Percentiles rank a stretch among this genome's conserved stretches.
These are phyloP conservation scores for Ustilago sp. DNA, from an alignment of 1,284 basidiomycete species.

Conservation along the genomic window DNA sequence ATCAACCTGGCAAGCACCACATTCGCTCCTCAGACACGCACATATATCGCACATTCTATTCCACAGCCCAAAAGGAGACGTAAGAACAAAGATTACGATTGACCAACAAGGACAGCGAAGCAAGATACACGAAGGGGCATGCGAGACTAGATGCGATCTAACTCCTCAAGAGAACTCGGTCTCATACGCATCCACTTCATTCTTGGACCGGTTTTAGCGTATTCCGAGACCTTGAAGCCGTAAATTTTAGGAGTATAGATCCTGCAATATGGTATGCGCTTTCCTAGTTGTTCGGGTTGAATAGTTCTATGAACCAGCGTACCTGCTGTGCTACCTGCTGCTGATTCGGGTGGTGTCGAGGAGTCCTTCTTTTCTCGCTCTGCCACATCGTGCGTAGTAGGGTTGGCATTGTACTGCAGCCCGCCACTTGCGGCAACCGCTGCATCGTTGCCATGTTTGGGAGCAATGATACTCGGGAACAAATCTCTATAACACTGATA, in stretches of 20 bases:
- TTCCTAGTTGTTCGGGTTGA: slow-evolving; percentile 55
- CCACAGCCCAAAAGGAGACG: too few relatives aligned
- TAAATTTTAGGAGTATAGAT: slow-evolving; percentile 95
- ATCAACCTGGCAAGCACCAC: too few relatives aligned
- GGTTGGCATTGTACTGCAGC: neutral
- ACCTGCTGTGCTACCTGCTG: neutral
- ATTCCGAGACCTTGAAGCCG: slow-evolving; percentile 75
- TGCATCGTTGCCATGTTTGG: slow-evolving; percentile 15
- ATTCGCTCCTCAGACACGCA: neutral
- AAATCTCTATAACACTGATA: slow-evolving; percentile 89
- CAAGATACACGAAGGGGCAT: neutral
- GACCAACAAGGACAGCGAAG: neutral
- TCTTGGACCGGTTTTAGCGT: slow-evolving; percentile 85
- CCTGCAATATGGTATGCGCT: slow-evolving; percentile 66
- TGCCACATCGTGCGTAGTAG: too few relatives aligned
- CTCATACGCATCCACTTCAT: slow-evolving; percentile 95
- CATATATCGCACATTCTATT: too few relatives aligned
- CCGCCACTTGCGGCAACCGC: neutral
- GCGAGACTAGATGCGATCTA: slow-evolving; percentile 72
- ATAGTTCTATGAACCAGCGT: slow-evolving; percentile 31
- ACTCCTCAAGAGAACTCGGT: slow-evolving; percentile 81
- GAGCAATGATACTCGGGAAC: slow-evolving; percentile 63
- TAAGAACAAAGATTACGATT: slow-evolving; percentile 2
- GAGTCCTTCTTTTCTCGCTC: neutral
- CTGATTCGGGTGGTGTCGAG: slow-evolving; percentile 70